Percentiles rank a stretch among this genome's conserved stretches.
These are phyloP conservation scores for Elsinoe arachidis DNA, from an alignment of 2,329 filamentous ascomycete genomes.

Conservation along the genomic window DNA sequence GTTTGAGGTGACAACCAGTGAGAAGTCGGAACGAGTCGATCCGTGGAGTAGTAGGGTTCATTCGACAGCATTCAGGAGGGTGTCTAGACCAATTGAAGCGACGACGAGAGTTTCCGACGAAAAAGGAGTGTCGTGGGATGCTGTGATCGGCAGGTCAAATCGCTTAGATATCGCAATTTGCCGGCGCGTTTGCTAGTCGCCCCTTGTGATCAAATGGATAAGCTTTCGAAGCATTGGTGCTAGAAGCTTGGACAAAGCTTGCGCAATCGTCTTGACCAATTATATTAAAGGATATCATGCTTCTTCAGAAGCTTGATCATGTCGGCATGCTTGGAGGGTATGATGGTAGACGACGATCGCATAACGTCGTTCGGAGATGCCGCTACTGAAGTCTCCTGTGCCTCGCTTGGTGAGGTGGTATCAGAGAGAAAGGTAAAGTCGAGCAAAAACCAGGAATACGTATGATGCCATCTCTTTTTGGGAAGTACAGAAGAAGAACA, in stretches of 20 bases:
- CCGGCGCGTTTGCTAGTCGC: slow-evolving; percentile 1
- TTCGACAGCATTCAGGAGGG: neutral
- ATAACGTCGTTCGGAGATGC: slow-evolving; percentile 7
- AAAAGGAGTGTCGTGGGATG: neutral
- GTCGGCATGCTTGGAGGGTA: neutral
- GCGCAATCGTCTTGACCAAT: neutral
- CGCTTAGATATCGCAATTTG: slow-evolving; percentile 12
- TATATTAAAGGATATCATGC: neutral
- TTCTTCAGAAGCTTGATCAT: slow-evolving; percentile 6
- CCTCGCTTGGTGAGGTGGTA: neutral
- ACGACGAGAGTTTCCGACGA: neutral
- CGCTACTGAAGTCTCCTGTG: neutral
- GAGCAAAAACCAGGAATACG: neutral
- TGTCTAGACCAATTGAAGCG: neutral
- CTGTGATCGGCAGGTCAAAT: slow-evolving; percentile 11
- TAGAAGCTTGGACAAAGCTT: slow-evolving; percentile 8
- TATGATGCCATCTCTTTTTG: neutral
- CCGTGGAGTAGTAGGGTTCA: neutral
- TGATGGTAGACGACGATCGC: slow-evolving; percentile 4
- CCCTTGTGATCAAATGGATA: slow-evolving; percentile 13
- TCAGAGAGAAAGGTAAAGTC: neutral
- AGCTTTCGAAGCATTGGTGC: slow-evolving; percentile 8
- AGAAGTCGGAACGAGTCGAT: slow-evolving; percentile 13
- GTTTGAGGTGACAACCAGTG: slow-evolving; percentile 5
- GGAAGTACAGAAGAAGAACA: neutral